Base-by-base conservation (phyloP, 176 grass and related monocot species). In the Carex myosuroides region DNA sequence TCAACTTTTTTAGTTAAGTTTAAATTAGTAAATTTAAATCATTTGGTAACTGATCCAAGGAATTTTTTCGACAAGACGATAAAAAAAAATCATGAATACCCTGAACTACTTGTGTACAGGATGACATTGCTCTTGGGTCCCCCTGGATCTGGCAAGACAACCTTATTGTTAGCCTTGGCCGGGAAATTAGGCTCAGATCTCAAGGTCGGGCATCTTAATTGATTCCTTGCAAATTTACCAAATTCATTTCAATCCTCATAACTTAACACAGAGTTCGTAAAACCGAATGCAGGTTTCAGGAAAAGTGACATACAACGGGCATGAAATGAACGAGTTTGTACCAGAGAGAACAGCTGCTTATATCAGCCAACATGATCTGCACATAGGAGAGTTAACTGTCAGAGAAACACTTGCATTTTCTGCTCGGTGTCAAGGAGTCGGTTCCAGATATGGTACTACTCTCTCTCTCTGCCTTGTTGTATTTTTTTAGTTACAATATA, bases 111-210 rank as follows among this genome's bases (percentile, higher is more conserved):
- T 80, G 42, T 21, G 24, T 68, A 26, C 65, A 98, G 95, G 92
- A 92, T 98, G 95, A 93, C 95, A 67, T 83, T 98, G 53, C 88
- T 98, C 48, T 81, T 98, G 85, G 95, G 95, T 9, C 95, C 95
- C 1, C 95, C 95, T 1, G 95, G 92, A 10, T 95, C 95, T 6
- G 95, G 95, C 4, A 98, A 98, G 91, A 98, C 95, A 9, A 98
- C 91, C 13, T 84, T 98, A 64, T 63, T 98, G 85, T 84, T 95
- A 30, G 92, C 92, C 3, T 86, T 98, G 83, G 92, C 95, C 1
- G 91, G 92, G 87, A 91, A 90, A 46, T 87, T 97, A 20, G 87
- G 76, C 35, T 88, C 85, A n/a, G 90, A 87, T 84, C 87, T 94
- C 13, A 92, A 90, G 90, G 90, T 96, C 61, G 12, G n/a, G 37